phyloP scores from a whole-genome alignment of 2,329 filamentous ascomycete species.

The Lasiodiplodia hormozganensis region DNA sequence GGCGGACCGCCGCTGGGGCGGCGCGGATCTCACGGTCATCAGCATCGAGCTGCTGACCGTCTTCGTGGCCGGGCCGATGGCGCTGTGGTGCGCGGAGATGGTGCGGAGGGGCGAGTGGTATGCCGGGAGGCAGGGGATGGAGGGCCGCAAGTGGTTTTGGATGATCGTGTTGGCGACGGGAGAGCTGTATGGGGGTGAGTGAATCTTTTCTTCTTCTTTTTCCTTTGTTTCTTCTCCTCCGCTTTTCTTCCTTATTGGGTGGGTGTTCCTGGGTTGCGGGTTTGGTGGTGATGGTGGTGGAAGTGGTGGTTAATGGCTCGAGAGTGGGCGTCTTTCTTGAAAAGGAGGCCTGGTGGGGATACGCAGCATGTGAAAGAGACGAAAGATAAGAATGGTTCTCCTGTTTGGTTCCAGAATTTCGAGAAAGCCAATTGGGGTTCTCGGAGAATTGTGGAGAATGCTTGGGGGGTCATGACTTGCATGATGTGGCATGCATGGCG shows the following conservation, averaged over 20 bases:
- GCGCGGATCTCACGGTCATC: constrained; percentile 64
- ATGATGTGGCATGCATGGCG: constrained; percentile 29
- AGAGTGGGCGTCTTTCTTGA: not conserved
- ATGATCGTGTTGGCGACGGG: constrained; percentile 66
- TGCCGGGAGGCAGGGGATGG: constrained; percentile 40
- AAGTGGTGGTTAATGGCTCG: not conserved
- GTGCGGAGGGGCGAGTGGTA: constrained; percentile 47
- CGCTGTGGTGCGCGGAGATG: constrained; percentile 63
- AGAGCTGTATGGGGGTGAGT: constrained; percentile 66
- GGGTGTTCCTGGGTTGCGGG: not conserved
- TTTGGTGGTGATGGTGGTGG: not conserved
- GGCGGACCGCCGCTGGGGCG: constrained; percentile 67
- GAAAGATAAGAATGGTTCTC: not conserved
- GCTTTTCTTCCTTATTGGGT: not conserved
- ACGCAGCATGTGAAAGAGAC: not conserved
- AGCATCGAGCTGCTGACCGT: constrained; percentile 68
- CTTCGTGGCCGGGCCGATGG: constrained; percentile 63
- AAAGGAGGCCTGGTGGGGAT: not conserved
- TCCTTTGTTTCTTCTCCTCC: not conserved
- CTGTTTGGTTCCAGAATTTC: not conserved
- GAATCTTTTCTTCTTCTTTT: not conserved
- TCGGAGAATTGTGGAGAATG: constrained; percentile 30
- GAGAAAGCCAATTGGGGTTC: constrained; percentile 32
- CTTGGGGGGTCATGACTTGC: constrained; percentile 32
- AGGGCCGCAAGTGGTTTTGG: constrained; percentile 55